phyloP scores from a whole-genome alignment of 2,329 filamentous ascomycete species.

The Thelonectria discophora region DNA sequence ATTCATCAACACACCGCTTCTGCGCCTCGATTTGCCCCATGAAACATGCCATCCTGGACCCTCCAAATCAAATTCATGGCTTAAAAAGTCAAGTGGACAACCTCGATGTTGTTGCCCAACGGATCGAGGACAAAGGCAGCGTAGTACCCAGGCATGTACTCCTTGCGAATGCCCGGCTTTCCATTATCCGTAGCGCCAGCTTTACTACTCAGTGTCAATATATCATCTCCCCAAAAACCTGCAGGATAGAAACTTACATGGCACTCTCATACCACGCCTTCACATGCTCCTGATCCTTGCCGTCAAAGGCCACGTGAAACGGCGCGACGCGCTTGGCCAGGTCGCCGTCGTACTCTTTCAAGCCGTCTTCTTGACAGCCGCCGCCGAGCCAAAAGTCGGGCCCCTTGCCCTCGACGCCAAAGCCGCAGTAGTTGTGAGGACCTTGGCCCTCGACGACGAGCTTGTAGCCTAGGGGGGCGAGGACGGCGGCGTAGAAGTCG shows the following conservation, averaged over 20 bases:
- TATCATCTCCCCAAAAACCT: no score
- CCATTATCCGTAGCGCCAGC: conserved; percentile 60
- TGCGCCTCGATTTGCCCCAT: background rate
- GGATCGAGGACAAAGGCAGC: conserved; percentile 61
- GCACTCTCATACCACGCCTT: conserved; percentile 39
- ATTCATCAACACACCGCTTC: background rate
- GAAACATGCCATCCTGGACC: background rate
- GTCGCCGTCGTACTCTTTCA: conserved; percentile 39
- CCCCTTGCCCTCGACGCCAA: conserved; percentile 27
- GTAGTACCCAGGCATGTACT: conserved; percentile 59
- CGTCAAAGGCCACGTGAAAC: conserved; percentile 38
- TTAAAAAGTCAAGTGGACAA: conserved; percentile 42
- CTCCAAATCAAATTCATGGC: background rate
- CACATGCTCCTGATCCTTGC: conserved; percentile 28
- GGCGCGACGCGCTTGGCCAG: conserved; percentile 33
- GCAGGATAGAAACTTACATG: conserved; percentile 36
- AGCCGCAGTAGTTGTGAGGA: conserved; percentile 34
- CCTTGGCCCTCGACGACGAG: conserved; percentile 29
- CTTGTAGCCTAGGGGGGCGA: conserved; percentile 39
- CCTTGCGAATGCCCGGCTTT: conserved; percentile 53
- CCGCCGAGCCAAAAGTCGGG: conserved; percentile 42
- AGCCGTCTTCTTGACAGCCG: conserved; percentile 13
- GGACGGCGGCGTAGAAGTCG: conserved; percentile 41
- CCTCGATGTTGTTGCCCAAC: conserved; percentile 62
- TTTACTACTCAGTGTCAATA: conserved; percentile 39